Evolutionary conservation across 176 grass and related monocot genomes (phyloP).

Genomic region (Tillandsia fasciculata): DNA sequence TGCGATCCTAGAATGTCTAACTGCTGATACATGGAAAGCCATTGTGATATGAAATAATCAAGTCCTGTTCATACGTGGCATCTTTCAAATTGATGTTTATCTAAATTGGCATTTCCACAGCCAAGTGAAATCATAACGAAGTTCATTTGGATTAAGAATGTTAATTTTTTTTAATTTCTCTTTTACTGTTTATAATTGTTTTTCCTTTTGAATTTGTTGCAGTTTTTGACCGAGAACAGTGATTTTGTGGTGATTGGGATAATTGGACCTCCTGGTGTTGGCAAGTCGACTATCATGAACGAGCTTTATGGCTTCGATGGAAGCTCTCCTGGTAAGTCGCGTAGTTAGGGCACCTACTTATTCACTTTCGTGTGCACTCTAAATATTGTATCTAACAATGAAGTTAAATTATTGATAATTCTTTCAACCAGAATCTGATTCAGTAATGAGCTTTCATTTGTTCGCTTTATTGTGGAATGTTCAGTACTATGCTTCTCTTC

Average conservation of each 20-base stretch:
- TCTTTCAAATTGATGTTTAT: background rate
- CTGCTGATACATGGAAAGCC: background rate
- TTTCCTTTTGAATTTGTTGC: slow-evolving; percentile 6
- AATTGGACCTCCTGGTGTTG: slow-evolving; percentile 73
- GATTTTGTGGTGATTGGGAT: slow-evolving; percentile 92
- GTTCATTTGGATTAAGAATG: background rate
- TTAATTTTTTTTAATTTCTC: background rate
- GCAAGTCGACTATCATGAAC: slow-evolving; percentile 87
- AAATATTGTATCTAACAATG: too few relatives aligned
- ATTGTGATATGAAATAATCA: background rate
- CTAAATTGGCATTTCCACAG: background rate
- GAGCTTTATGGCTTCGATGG: slow-evolving; percentile 76
- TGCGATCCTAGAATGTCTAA: background rate
- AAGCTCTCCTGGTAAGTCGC: slow-evolving; percentile 50
- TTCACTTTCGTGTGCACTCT: too few relatives aligned
- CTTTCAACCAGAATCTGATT: background rate
- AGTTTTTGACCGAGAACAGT: slow-evolving; percentile 89
- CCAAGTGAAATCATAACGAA: background rate
- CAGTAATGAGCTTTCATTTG: too few relatives aligned
- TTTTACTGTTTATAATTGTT: background rate
- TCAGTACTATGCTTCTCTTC: too few relatives aligned
- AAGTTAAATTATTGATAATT: background rate
- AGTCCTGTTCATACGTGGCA: background rate
- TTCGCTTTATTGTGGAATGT: too few relatives aligned
- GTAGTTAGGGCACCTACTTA: background rate